These are phyloP conservation scores for Trichophyton mentagrophytes DNA, from an alignment of 2,329 filamentous ascomycete species.

Conservation along the genomic window DNA sequence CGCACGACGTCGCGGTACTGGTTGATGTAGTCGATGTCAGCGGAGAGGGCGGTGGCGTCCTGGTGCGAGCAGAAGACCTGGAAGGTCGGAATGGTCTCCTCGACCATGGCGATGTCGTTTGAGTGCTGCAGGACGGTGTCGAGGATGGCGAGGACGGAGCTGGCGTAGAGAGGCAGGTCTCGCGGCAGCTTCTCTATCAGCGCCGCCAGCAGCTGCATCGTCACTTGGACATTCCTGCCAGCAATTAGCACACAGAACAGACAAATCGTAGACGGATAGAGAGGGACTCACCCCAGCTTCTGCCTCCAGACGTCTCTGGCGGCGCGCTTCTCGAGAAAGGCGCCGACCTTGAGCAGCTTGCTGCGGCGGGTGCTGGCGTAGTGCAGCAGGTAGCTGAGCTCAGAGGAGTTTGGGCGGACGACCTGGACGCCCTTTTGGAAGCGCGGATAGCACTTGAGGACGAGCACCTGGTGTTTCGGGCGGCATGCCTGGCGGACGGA, in stretches of 20 bases:
- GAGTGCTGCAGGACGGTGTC: conserved; percentile 68
- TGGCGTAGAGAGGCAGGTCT: conserved; percentile 78
- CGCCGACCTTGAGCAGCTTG: conserved; percentile 92
- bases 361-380: conserved; percentile 88
- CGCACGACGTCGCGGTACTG: conserved; percentile 74
- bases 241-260: conserved; percentile 3
- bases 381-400: conserved; percentile 92
- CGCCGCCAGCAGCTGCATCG: conserved; percentile 78
- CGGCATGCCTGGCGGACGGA: conserved; percentile 52
- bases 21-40: conserved; percentile 67
- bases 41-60: conserved; percentile 70
- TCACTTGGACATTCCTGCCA: conserved; percentile 77
- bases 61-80: conserved; percentile 80
- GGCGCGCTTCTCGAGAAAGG: conserved; percentile 88
- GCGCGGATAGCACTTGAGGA: conserved; percentile 91
- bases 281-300: conserved; percentile 62
- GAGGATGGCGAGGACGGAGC: conserved; percentile 72
- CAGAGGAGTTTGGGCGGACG: conserved; percentile 90
- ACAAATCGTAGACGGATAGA: not conserved
- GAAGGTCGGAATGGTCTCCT: conserved; percentile 77
- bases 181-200: conserved; percentile 87
- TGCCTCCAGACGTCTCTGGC: conserved; percentile 80
- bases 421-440: conserved; percentile 84
- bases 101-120: conserved; percentile 81
- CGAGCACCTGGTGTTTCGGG: conserved; percentile 91